Evolutionary conservation across 1,139 yeast genomes (phyloP), one percentile per base, ranked within the genome.

Genomic region (Magnusiomyces ingens): DNA sequence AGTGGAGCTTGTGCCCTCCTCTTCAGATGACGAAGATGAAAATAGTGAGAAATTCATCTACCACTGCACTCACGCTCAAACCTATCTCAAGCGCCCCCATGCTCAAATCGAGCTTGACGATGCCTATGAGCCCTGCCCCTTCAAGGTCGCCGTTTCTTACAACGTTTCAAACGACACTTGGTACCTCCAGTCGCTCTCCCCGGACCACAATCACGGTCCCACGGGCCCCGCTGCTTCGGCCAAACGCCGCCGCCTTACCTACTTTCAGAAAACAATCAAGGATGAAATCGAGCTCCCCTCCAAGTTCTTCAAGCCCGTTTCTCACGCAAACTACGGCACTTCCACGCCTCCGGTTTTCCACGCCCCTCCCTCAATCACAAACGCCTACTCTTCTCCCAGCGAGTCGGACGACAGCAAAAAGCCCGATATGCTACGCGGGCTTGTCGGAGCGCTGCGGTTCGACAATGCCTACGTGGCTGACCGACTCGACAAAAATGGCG

Each of bases 151-250:
- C 8, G 32, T 52, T 6, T n/a, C 19, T n/a, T 42, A 22, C n/a
- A 17, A 36, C 12, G 17, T 22, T 13, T 43, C 50, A 11, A 18
- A 40, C 10, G 49, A 45, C 1, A 15, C 18, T 17, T 54, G 51
- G 52, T 38, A 41, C 2, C 43, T 55, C 5, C 43, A 44, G 5
- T 47, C 53, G 13, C 26, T 17, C 8, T 36, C 15, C 21, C 50
- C 50, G 4, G 54, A 55, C 4, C 57, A 55, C 19, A 52, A 52
- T 22, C 57, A 55, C 37, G 57, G 57, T 4, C 57, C 57, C 4
- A 19, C 37, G 8, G 55, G 52, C 6, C 53, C 55, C 3, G 54
- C 52, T 1, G 51, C 52, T 3, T 45, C 52, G 21, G 53, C 53
- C 2, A 44, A 47, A 35, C 42, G 51, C 40, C 41, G 50, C 19